phyloP scores from a whole-genome alignment of 805 yeast genomes.

The Cyberlindnera veronae region DNA sequence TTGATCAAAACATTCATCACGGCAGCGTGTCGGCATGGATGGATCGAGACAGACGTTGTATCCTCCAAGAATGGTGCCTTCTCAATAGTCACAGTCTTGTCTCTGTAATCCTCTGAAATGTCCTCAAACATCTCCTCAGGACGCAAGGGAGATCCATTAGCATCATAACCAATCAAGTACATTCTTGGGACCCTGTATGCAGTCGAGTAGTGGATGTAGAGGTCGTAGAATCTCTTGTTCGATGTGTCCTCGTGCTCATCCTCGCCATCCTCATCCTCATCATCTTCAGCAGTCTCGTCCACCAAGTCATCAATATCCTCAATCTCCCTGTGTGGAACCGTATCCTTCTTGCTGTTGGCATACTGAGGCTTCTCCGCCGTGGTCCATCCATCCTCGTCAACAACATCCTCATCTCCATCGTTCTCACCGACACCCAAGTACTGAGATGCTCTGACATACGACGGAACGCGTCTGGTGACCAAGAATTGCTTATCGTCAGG shows the following conservation, averaged over 20 bases:
- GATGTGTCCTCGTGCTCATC: slow-evolving; percentile 32
- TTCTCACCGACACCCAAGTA: slow-evolving; percentile 42
- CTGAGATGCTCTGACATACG: slow-evolving; percentile 63
- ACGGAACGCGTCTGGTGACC: slow-evolving; percentile 87
- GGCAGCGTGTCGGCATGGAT: slow-evolving; percentile 92
- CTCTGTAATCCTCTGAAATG: slow-evolving; percentile 84
- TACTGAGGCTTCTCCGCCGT: slow-evolving; percentile 32
- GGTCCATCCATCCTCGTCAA: slow-evolving; percentile 58
- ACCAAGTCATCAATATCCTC: slow-evolving; percentile 43
- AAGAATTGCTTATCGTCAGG: slow-evolving; percentile 86
- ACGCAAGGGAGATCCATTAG: slow-evolving; percentile 78
- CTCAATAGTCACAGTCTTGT: slow-evolving; percentile 96
- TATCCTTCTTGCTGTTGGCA: neutral
- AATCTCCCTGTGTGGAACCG: slow-evolving; percentile 23
- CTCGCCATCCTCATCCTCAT: slow-evolving; percentile 33
- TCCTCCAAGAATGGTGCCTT: slow-evolving; percentile 78
- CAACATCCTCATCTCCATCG: slow-evolving; percentile 36
- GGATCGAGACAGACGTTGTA: slow-evolving; percentile 79
- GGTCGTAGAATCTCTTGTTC: slow-evolving; percentile 70
- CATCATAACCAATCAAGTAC: slow-evolving; percentile 83
- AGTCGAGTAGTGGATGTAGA: slow-evolving; percentile 90
- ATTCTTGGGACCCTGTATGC: slow-evolving; percentile 94
- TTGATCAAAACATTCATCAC: slow-evolving; percentile 90
- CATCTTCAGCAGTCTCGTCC: slow-evolving; percentile 41
- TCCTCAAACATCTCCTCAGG: slow-evolving; percentile 95